Base-by-base conservation (phyloP, 1,284 basidiomycete genomes). In the Leccinum angustisporum region DNA sequence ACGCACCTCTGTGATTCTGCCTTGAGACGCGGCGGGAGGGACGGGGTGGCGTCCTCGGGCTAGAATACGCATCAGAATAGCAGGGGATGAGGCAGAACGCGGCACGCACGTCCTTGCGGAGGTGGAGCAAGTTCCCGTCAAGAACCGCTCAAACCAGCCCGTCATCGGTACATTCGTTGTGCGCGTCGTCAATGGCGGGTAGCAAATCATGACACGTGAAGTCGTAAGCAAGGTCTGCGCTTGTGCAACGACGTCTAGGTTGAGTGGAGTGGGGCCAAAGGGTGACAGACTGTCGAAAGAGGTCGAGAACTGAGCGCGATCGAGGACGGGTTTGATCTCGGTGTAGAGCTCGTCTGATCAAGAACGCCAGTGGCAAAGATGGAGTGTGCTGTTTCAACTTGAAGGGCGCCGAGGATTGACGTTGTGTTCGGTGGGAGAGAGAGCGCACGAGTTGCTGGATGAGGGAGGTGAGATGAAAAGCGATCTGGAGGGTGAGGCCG, bases 201-300 rank as follows among this genome's bases (percentile, higher is more conserved):
- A 97, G 96, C 25, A 99, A 80, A 76, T 99, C 97, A 68, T 99
- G 97, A 66, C 92, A 94, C 1, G 92, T 94, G 62, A 99, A 86
- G 75, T 99, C 25, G 25, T 27, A 27, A 97, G 82, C 5, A 93
- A 80, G 13, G 90, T 83, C 80, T 95, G 87, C 0, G 85, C 84
- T 68, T 92, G 90, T 0, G 91, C 87, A 16, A 94, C 77, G 34
- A 83, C 69, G 0, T 76, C 71, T 57, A 83, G 73, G 59, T 83
- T 83, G 4, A 78, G 67, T 0, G 77, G 71, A 0, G 77, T 71
- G 5, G 81, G 74, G 8, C 81, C 71, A 18, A 9, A 85, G 71
- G 1, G 72, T 68, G 0, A 86, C 81, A 1, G 88, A 86, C 65
- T 86, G 86, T 63, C 88, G 79, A 77, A 97, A 95, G 56, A 98